Base-by-base conservation (phyloP, 768 basidiomycete genomes). In the Xerocomus spinulosus region DNA sequence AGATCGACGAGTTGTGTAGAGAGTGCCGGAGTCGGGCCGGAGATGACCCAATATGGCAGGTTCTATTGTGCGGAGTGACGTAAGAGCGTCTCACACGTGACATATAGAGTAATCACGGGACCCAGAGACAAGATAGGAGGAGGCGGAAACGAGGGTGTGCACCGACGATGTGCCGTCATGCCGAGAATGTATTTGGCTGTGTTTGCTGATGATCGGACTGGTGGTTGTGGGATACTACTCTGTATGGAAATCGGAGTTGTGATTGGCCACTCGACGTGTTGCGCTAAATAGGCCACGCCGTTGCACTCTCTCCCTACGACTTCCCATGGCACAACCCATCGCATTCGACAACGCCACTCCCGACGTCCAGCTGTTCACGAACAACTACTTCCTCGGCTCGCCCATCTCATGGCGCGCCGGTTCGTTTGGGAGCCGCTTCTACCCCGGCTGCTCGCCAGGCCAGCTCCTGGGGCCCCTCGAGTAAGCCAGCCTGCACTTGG, bases 381-480 rank as follows among this genome's bases (percentile, higher is more conserved):
- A 77, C 81, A 4, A 81, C 0, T 87, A 82, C 70, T 82, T 85
- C 61, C 71, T 87, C 7, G 83, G 83, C 45, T 87, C 85, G 0
- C 85, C 86, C 36, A 71, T 84, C 43, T 87, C 86, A 4, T 89
- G 83, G 78, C 75, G 81, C 5, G 72, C 76, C 0, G 80, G 80
- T 28, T 85, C 83, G 0, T 86, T 80, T 49, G 82, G 82, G 1
- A 78, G 75, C 23, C 71, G 82, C 9, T 76, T 83, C 63, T 79
- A 80, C 40, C 78, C 80, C 12, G 81, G 81, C 25, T 78, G 80
- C 35, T 82, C 81, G 0, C 82, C 82, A 3, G 81, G 77, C 0
- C 77, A 80, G 52, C 69, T 85, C 23, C 66, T 84, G 0, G 78
- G 75, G 20, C 80, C 80, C 0, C 68, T 85, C 57, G 85, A 87